Conservation (phyloP, 2,329 filamentous ascomycete species). For the Fusarium sp. region DNA sequence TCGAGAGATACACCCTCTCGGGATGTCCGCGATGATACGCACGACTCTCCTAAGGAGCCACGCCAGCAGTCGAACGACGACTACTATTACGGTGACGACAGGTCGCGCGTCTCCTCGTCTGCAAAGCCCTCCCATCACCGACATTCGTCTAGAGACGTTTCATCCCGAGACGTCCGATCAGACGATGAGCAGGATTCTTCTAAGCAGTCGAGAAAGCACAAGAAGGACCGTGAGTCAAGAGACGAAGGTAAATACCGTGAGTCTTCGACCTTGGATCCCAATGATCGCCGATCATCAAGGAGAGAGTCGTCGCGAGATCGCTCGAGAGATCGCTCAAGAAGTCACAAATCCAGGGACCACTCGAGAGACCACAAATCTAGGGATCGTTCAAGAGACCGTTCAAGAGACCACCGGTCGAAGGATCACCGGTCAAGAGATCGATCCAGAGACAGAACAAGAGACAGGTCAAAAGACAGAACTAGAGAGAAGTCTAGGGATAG, state of each 20-base stretch:
- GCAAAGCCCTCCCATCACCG: conserved; percentile 26
- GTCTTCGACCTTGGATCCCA: conserved; percentile 19
- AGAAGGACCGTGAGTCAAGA: conserved; percentile 28
- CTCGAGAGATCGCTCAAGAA: conserved; percentile 23
- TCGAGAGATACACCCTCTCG: conserved; percentile 25
- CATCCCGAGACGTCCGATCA: conserved; percentile 33
- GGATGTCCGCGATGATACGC: conserved; percentile 34
- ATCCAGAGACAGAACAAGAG: conserved; percentile 10
- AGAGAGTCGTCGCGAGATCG: conserved; percentile 31
- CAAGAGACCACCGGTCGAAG: conserved; percentile 1
- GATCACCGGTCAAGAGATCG: conserved; percentile 13
- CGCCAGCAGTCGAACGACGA: conserved; percentile 31
- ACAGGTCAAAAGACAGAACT: conserved; percentile 9
- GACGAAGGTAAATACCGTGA: conserved; percentile 27
- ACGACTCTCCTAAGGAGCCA: conserved; percentile 10
- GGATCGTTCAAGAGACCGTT: conserved; percentile 9
- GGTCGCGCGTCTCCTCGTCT: conserved; percentile 29
- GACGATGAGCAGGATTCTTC: conserved; percentile 35
- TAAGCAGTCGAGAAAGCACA: conserved; percentile 32
- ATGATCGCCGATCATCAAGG: conserved; percentile 28
- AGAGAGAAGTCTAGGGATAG: conserved; percentile 30
- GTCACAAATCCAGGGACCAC: conserved; percentile 8
- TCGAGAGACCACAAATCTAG: conserved; percentile 2
- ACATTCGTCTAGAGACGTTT: conserved; percentile 31
- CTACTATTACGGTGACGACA: conserved; percentile 32